Evolutionary conservation across 2,329 filamentous ascomycete species (phyloP), one percentile per base, ranked within the genome.

Genomic region (Talaromyces verruculosus): DNA sequence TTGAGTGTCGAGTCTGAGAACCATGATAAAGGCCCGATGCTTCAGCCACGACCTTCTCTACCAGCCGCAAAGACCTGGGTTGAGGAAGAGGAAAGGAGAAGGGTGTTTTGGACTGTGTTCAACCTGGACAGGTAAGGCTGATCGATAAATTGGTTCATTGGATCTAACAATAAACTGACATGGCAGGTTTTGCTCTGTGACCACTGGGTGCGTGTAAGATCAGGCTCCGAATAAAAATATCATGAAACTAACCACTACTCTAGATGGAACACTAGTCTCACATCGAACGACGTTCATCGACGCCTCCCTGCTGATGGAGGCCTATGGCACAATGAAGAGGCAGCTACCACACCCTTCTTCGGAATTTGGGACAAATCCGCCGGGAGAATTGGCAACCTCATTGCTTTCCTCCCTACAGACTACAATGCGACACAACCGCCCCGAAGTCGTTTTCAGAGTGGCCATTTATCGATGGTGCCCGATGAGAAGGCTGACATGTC

Each of bases 281-380:
- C 76, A 1, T 73, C 71, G 15, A 74, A 75, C 15, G 79, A 79
- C 67, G 75, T 80, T 13, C 73, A 74, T 8, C 70, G 78, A 5
- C 73, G 79, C 28, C 68, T 82, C 1, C 80, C 80, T 2, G 76
- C 76, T 6, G 80, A 82, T 28, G 81, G 82, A 0, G 75, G 73
- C 0, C 69, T 78, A 3, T 83, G 82, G 82, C 74, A 76, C 19
- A 76, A 76, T 55, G 71, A 77, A 67, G 68, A 81, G 67, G 72
- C 78, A 0, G 78, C 81, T 0, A 67, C 69, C 1, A 81, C 81
- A 0, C 81, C 81, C 0, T 83, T 77, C 63, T 81, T 83, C 17
- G 79, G 80, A 1, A 81, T 83, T 7, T 81, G 79, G 76, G 81
- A 83, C 45, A 73, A 75, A 5, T 79, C 80, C 0, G 72, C 73